Percentiles rank a stretch among this genome's conserved stretches.
These are phyloP conservation scores for Candida vartiovaarae DNA, from an alignment of 805 yeast genomes.

Conservation along the genomic window DNA sequence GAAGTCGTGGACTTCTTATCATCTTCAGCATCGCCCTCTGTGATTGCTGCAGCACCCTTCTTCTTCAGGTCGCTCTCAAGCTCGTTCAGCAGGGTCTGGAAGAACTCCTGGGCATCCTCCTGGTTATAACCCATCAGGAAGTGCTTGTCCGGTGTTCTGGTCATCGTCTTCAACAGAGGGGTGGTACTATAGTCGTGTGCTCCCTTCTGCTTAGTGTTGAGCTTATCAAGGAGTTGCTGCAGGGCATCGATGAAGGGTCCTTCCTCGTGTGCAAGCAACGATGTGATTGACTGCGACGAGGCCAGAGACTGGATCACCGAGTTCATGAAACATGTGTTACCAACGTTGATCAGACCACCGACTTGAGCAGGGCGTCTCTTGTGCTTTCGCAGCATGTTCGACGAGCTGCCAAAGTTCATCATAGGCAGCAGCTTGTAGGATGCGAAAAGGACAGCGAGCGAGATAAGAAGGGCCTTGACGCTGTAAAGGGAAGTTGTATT, in stretches of 20 bases:
- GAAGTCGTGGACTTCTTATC: slow-evolving; percentile 4
- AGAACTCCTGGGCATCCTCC: slow-evolving; percentile 95
- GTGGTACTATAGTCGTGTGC: slow-evolving; percentile 57
- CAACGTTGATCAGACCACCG: slow-evolving; percentile 85
- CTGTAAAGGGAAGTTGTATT: no score
- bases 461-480: no score
- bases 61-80: slow-evolving; percentile 51
- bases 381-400: slow-evolving; percentile 26
- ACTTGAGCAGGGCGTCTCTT: slow-evolving; percentile 59
- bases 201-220: slow-evolving; percentile 44
- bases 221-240: slow-evolving; percentile 45
- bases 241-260: slow-evolving; percentile 21
- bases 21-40: not conserved
- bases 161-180: slow-evolving; percentile 56
- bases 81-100: slow-evolving; percentile 67
- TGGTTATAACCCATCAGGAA: slow-evolving; percentile 82
- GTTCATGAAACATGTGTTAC: slow-evolving; percentile 94
- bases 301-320: slow-evolving; percentile 81
- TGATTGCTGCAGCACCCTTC: slow-evolving; percentile 11
- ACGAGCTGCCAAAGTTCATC: no score
- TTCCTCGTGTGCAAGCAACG: slow-evolving; percentile 41
- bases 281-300: slow-evolving; percentile 53
- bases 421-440: no score
- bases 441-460: no score
- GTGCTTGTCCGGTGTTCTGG: slow-evolving; percentile 71